Base-by-base conservation (phyloP, 2,329 filamentous ascomycete species). In the Cryphonectria naterciae region DNA sequence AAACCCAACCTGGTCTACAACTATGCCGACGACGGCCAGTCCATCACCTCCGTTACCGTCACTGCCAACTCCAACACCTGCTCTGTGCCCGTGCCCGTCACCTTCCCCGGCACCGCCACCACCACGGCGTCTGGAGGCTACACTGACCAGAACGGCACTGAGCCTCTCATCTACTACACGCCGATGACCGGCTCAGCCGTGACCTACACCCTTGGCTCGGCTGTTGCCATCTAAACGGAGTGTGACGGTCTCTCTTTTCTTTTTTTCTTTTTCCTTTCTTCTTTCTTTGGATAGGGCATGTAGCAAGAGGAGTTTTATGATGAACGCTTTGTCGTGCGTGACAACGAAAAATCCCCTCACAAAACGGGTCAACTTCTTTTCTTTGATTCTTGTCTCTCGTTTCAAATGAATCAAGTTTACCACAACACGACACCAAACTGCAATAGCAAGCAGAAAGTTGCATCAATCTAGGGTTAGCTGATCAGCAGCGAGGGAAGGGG, bases 121-220 rank as follows among this genome's bases (percentile, higher is more conserved):
- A 80, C 79, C 58, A 83, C 81, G 0, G 81, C 81, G 41, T 7
- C 49, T 2, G 82, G 82, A 41, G 83, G 82, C 49, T 81, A 80
- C 1, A 77, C 75, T 88, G 87, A 90, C 75, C 79, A 88, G 78
- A 75, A 88, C 25, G 89, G 88, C n/a, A 82, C 75, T 58, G 86
- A 88, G 77, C 85, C 86, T 5, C 75, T 83, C 60, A 87, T 86
- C 2, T 78, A 85, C 67, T 87, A 85, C 85, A 81, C 84, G 35
- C 79, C 78, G 39, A 76, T 87, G 67, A 77, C 79, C 15, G 85
- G 85, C 1, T 78, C 79, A 0, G 77, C 85, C 0, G 81, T 86
- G 10, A 83, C 81, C 0, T 82, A 86, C 73, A 82, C 71, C 1
- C 70, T 80, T 4, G n/a, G 49, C 17, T 4, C 69, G 4, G 32